phyloP scores from a whole-genome alignment of 2,329 filamentous ascomycete species.

The Botrytis medusae region DNA sequence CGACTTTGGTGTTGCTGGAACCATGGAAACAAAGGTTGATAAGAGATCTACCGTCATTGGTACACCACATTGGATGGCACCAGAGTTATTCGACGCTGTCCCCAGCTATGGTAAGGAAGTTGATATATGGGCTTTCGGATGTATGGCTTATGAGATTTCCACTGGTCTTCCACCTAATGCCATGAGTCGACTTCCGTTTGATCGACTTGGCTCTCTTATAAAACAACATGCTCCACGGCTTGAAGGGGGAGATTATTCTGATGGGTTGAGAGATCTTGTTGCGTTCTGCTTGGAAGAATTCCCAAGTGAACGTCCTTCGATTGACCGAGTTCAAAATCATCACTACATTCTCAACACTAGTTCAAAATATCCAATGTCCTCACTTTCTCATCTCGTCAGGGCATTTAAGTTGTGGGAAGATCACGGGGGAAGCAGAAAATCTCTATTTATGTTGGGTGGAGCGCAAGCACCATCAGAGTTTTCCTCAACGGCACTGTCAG shows the following conservation, averaged over 20 bases:
- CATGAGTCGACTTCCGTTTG: slow-evolving; percentile 49
- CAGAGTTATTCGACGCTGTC: slow-evolving; percentile 67
- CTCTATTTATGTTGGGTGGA: slow-evolving; percentile 60
- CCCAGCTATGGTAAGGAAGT: slow-evolving; percentile 69
- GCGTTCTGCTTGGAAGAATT: slow-evolving; percentile 72
- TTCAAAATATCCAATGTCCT: slow-evolving; percentile 61
- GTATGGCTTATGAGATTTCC: slow-evolving; percentile 78
- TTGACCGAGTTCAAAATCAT: slow-evolving; percentile 68
- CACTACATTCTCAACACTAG: slow-evolving; percentile 65
- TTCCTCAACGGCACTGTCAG: slow-evolving; percentile 45
- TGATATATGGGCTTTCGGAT: slow-evolving; percentile 84
- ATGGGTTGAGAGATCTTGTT: slow-evolving; percentile 66
- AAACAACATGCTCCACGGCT: slow-evolving; percentile 65
- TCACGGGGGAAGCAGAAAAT: slow-evolving; percentile 67
- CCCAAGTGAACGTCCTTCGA: slow-evolving; percentile 65
- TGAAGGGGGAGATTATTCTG: slow-evolving; percentile 69
- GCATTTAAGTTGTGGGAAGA: slow-evolving; percentile 76
- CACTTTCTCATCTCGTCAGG: slow-evolving; percentile 64
- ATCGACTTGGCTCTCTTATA: slow-evolving; percentile 54
- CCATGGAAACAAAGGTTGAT: slow-evolving; percentile 71
- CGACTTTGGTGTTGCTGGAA: slow-evolving; percentile 80
- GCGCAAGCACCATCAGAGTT: slow-evolving; percentile 49
- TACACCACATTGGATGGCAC: slow-evolving; percentile 85
- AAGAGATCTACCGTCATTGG: slow-evolving; percentile 81
- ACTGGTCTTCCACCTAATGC: slow-evolving; percentile 74